Evolutionary conservation across 192 early-diverging fungal genomes (phyloP).

Genomic region (Cetraspora pellucida): DNA sequence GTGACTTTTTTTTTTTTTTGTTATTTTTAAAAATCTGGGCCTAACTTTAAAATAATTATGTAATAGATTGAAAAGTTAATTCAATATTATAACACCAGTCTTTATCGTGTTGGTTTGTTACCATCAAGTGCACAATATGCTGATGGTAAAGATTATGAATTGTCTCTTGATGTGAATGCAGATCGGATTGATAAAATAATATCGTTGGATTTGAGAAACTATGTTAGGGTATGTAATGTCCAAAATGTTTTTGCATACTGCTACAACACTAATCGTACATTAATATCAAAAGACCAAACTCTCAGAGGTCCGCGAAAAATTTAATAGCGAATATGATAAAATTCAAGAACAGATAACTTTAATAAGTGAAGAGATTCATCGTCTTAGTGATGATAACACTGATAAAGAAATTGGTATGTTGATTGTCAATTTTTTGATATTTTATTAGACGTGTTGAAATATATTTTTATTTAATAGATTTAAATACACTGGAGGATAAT

Average conservation of each 20-base stretch:
- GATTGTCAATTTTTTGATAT: too few species aligned
- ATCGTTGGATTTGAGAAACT: slow-evolving; percentile 18
- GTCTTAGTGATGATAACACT: neutral
- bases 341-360: slow-evolving; percentile 11
- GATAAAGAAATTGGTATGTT: neutral
- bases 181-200: slow-evolving; percentile 10
- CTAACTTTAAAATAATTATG: neutral
- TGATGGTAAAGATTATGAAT: slow-evolving; percentile 9
- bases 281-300: neutral
- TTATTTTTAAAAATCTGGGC: neutral
- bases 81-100: slow-evolving; percentile 52
- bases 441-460: too few species aligned
- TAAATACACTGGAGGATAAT: slow-evolving; percentile 7
- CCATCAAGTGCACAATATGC: slow-evolving; percentile 1
- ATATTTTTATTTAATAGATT: neutral
- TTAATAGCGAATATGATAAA: slow-evolving; percentile 18
- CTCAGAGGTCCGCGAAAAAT: slow-evolving; percentile 5
- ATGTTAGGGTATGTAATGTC: neutral
- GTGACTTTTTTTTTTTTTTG: neutral
- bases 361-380: slow-evolving; percentile 8
- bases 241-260: neutral
- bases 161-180: neutral
- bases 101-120: slow-evolving; percentile 16
- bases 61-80: slow-evolving; percentile 51
- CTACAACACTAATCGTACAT: neutral